Conservation (phyloP, 305 asterid species). For the Coffea humblotiana region DNA sequence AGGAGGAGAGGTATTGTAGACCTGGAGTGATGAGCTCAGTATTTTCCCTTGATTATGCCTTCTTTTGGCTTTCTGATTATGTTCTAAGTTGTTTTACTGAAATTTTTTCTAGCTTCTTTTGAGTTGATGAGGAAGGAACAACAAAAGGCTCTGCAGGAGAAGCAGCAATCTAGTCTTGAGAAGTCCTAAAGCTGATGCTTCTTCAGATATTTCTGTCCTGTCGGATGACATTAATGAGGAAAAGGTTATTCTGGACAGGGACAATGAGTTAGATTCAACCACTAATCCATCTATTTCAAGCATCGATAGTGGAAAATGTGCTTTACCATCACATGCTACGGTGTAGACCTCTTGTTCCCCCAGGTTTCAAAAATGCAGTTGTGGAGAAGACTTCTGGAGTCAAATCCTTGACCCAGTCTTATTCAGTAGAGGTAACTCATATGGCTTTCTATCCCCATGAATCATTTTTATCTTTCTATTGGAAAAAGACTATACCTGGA, state of each 20-base stretch:
- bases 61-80: constrained; percentile 17
- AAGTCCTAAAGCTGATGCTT: constrained; percentile 46
- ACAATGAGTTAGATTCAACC: constrained; percentile 47
- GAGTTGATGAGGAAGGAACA: constrained; percentile 97
- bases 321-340: constrained; percentile 47
- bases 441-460: neutral
- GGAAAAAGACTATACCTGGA: neutral
- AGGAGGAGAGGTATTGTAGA: constrained; percentile 79
- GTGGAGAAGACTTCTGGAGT: constrained; percentile 61
- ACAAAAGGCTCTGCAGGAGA: constrained; percentile 78
- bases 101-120: constrained; percentile 63
- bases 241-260: constrained; percentile 34
- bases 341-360: constrained; percentile 85
- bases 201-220: constrained; percentile 39
- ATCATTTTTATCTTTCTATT: too few relatives aligned
- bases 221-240: constrained; percentile 54
- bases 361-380: constrained; percentile 68
- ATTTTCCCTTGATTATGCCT: constrained; percentile 17
- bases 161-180: constrained; percentile 56
- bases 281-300: constrained; percentile 29
- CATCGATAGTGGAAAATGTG: constrained; percentile 59
- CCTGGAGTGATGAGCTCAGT: constrained; percentile 18
- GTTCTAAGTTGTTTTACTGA: constrained; percentile 16
- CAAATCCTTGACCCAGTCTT: constrained; percentile 49
- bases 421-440: constrained; percentile 53